Evolutionary conservation across 257 asterid genomes (phyloP), one percentile per base, ranked within the genome.

Genomic region (Asclepias syriaca): DNA sequence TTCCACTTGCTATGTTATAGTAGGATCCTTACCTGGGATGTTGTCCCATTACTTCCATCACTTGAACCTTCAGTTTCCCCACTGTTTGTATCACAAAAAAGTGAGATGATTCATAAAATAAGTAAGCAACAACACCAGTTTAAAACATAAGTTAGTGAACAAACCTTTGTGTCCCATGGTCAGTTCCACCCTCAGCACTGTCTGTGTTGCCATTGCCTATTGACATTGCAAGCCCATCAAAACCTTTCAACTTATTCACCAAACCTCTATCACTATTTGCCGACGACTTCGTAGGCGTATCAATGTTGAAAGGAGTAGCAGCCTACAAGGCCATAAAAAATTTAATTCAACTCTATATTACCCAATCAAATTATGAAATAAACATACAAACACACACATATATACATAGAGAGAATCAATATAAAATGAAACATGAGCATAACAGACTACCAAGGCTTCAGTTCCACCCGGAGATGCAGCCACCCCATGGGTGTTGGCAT

Each of bases 161-260:
- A 71, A 73, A 95, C 99, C 99, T 95, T 73, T 95, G 91, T 37
- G 95, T 34, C 70, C 84, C 82, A 71, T 76, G 86, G 70, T 87
- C 90, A 45, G 89, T 50, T 72, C 81, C 96, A 77, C 70, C 93
- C 13, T 89, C 97, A 55, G 86, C 83, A 65, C 77, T 80, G 54
- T 84, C 84, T 50, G 81, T 78, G 68, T 82, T 87, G 53, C 87
- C 96, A 70, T 88, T 89, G 77, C 95, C 95, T 21, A 89, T 80
- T 37, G 99, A 90, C 85, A 92, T 92, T 7, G 96, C 87, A 63
- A 90, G 91, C 74, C 96, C 97, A 68, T 88, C 92, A 71, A 90
- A 85, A 59, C 85, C 97, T 85, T 86, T 92, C 82, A 89, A 76
- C 84, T 91, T 91, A 79, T 84, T 87, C 71, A 81, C 81, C 69